A percentile compares a stretch with the other conserved stretches of the same genome.
Evolutionary conservation across 148 eudicot genomes (phyloP).

Genomic region (Rhododendron williamsianum): DNA sequence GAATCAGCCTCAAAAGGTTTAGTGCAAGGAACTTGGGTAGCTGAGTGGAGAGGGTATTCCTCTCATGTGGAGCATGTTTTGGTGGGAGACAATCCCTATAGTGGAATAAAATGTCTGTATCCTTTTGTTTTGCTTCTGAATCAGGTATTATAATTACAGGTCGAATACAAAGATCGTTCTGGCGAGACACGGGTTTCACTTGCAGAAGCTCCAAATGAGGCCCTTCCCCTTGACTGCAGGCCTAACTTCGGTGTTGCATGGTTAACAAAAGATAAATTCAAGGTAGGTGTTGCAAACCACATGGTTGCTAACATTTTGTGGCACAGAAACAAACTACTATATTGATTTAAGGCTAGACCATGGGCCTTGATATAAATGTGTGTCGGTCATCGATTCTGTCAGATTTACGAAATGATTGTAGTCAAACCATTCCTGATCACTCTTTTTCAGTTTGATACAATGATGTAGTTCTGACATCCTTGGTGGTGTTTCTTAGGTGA

Average conservation of each 20-base stretch:
- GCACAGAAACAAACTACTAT: neutral
- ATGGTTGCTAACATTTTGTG: neutral
- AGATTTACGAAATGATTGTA: neutral
- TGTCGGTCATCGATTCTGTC: neutral
- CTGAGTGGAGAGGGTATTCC: neutral
- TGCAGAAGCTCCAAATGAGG: constrained; percentile 92
- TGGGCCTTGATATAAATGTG: neutral
- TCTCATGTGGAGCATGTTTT: neutral
- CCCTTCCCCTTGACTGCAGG: constrained; percentile 86
- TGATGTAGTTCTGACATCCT: neutral
- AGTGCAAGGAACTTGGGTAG: neutral
- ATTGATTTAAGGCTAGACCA: neutral
- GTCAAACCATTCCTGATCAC: neutral
- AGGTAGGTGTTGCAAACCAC: constrained; percentile 36
- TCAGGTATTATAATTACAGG: constrained; percentile 32
- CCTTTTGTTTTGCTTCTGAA: neutral
- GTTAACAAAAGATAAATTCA: constrained; percentile 61
- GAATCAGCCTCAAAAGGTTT: neutral
- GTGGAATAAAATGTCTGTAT: neutral
- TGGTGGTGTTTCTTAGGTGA: constrained; percentile 48
- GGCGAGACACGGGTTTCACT: constrained; percentile 63
- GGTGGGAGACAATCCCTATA: neutral
- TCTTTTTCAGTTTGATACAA: neutral
- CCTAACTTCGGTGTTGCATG: constrained; percentile 80
- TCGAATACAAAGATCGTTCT: constrained; percentile 79